Conservation (phyloP, 768 basidiomycete species). For the Tricholoma hemisulphureum region DNA sequence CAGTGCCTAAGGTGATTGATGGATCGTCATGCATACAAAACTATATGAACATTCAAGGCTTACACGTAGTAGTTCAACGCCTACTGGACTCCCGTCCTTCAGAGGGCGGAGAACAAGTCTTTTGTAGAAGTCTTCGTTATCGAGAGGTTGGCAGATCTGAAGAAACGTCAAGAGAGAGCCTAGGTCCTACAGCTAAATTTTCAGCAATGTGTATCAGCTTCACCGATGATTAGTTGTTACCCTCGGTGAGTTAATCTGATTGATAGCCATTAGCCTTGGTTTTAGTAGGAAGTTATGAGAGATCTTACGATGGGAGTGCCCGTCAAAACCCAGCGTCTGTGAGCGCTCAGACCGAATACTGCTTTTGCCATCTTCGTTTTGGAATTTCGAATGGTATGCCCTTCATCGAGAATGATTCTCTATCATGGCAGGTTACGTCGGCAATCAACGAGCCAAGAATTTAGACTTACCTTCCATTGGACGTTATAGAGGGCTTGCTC, state of each 20-base stretch:
- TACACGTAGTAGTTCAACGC: slow-evolving; percentile 71
- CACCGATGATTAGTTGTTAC: slow-evolving; percentile 31
- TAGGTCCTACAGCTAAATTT: slow-evolving; percentile 58
- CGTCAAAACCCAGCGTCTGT: slow-evolving; percentile 77
- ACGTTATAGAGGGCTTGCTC: slow-evolving; percentile 62
- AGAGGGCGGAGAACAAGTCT: slow-evolving; percentile 76
- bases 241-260: slow-evolving; percentile 75
- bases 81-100: slow-evolving; percentile 62
- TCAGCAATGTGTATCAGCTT: neutral
- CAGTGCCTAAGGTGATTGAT: slow-evolving; percentile 49
- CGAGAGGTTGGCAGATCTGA: slow-evolving; percentile 79
- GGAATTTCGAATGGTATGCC: slow-evolving; percentile 83
- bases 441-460: neutral
- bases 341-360: slow-evolving; percentile 57
- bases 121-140: slow-evolving; percentile 81
- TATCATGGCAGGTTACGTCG: slow-evolving; percentile 20
- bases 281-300: neutral
- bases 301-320: slow-evolving; percentile 86
- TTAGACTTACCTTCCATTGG: slow-evolving; percentile 69
- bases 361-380: slow-evolving; percentile 82
- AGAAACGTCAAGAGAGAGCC: slow-evolving; percentile 85
- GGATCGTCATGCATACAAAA: slow-evolving; percentile 9
- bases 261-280: neutral
- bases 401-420: slow-evolving; percentile 86
- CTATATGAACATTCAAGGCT: slow-evolving; percentile 15